Conservation (phyloP, 306 rosid species). For the Gynostemma pentaphyllum region DNA sequence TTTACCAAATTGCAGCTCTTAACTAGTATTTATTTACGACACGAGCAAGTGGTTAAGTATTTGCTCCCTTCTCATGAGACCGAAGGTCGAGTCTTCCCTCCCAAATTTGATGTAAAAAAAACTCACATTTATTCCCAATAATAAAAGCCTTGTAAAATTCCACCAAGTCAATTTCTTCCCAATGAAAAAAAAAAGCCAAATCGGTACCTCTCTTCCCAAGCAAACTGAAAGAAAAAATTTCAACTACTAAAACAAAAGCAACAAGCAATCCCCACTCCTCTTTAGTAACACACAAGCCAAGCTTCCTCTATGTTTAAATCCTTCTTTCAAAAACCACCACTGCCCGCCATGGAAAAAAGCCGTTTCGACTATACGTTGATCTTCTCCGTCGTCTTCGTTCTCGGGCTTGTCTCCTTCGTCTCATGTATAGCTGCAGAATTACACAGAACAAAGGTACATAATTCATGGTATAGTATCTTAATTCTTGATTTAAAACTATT, state of each 20-base stretch:
- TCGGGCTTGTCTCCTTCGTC: slow-evolving; percentile 47
- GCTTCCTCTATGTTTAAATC: neutral
- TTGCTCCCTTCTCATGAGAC: too few relatives aligned
- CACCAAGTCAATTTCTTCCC: neutral
- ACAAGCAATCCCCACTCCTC: slow-evolving; percentile 10
- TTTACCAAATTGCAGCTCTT: neutral
- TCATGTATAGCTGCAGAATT: slow-evolving; percentile 61
- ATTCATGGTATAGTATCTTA: neutral
- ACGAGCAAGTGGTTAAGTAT: too few relatives aligned
- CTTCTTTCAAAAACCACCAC: neutral
- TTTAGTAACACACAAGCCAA: neutral
- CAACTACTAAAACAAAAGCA: neutral
- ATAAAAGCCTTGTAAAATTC: neutral
- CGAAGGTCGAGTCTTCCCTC: too few relatives aligned
- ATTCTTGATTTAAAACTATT: neutral
- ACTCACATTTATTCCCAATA: neutral
- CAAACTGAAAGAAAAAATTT: slow-evolving; percentile 5
- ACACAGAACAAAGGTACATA: slow-evolving; percentile 49
- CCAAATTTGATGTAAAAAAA: too few relatives aligned
- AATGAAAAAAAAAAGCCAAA: neutral
- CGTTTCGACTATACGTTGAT: slow-evolving; percentile 19
- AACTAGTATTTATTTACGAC: too few relatives aligned
- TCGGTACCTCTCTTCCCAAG: slow-evolving; percentile 6
- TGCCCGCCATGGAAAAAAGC: slow-evolving; percentile 39
- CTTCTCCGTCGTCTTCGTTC: slow-evolving; percentile 24